Evolutionary conservation across 106 monocot species (phyloP), one percentile per base, ranked within the genome.

Genomic region (Platanthera zijinensis): DNA sequence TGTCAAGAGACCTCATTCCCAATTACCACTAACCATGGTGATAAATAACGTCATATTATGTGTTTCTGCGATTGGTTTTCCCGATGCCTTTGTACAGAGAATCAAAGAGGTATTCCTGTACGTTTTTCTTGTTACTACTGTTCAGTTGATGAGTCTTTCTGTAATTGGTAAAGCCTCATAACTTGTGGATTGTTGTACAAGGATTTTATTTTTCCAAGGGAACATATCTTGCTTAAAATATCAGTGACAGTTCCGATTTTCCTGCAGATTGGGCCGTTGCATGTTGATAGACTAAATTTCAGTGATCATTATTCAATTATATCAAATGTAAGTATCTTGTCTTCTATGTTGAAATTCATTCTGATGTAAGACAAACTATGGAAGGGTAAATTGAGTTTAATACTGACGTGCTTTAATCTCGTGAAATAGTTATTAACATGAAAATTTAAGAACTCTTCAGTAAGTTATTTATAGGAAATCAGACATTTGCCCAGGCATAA

Each of bases 51-150:
- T 77, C 50, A 87, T 89, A 21, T 74, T 96, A 66, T 96, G 95
- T 81, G 89, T 96, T 82, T 90, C 90, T 77, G 86, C 87, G 30
- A 89, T 96, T 87, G 95, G 95, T 69, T 92, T 77, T 57, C 85
- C 95, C 72, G 73, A 87, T 87, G 88, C 88, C 74, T 92, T 96
- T 64, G 18, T 87, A 13, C 83, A 81, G 49, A 75, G 78, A 25
- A 45, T 92, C 57, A 61, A 73, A 51, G 80, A 87, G 92, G 95
- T 94, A 84, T 10, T 72, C 3, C 5, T 17, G 47, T 70, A 0
- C 30, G 32, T 19, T 66, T n/a, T 66, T 66, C 64, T 66, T 66
- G 10, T 10, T 66, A 10, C 32, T 66, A 66, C n/a, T 66, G 10
- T 19, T 30, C 28, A 30, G 30, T 25, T 30, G 32, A 21, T 63